Base-by-base conservation (phyloP, 176 grass and related monocot species). In the Canna indica region DNA sequence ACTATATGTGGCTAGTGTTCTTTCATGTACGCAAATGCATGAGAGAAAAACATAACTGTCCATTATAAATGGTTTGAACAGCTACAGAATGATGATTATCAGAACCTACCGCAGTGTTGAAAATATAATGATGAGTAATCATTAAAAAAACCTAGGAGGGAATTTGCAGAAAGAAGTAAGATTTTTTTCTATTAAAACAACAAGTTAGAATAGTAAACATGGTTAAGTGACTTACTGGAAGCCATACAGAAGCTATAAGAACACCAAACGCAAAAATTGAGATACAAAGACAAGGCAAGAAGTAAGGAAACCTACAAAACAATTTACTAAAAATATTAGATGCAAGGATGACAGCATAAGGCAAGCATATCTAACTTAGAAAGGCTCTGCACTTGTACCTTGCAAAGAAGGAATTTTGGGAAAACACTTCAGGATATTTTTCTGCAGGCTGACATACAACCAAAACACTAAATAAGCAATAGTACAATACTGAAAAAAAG, bases 231-330 rank as follows among this genome's bases (percentile, higher is more conserved):
- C 85, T 59, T 86, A 96, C 91, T 1, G 87, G 88, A 44, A 96
- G 83, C 91, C 83, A 96, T 56, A 78, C 70, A 30, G 78, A 91
- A 54, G 75, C 72, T 85, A 86, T 82, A 25, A 88, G 42, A 52
- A 81, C 83, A n/a, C 67, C 44, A 16, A 81, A 5, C 33, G 91
- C 83, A 7, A 96, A 61, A 47, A 91, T 0, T 36, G 85, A 88
- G 69, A 91, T 86, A n/a, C 64, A 79, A 46, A 91, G 27, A 48
- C 91, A 86, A 1, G 91, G 88, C 46, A 96, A 54, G 34, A 91
- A 80, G 75, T 96, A 96, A 1, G 91, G 88, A 76, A 96, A 96
- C 91, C 87, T 90, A 69, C 73, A 47, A 31, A 74, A 57, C 38
- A 46, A 68, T 69, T 7, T 18, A 32, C 38, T 64, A 69, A 9